Base-by-base conservation (phyloP, 2,329 filamentous ascomycete species). In the Hypoxylon sp. region DNA sequence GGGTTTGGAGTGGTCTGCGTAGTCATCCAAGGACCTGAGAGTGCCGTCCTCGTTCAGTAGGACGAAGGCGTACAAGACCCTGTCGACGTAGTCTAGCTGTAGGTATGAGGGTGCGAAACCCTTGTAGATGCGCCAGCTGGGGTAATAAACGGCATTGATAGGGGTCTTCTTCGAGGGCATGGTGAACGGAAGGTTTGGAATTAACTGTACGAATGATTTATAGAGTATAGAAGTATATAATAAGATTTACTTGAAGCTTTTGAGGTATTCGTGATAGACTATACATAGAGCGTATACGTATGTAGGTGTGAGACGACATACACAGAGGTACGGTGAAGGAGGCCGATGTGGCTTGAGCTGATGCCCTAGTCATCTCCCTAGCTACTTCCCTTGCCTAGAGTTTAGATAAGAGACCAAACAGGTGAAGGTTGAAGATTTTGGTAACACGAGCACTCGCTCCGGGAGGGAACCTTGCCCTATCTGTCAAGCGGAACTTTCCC, bases 41-140 rank as follows among this genome's bases (percentile, higher is more conserved):
- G 72, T 72, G 7, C 74, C 76, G 62, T 78, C 73, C 14, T 70
- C 70, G 49, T 78, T 77, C 26, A 77, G 40, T 72, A 82, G 83
- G 64, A 84, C 84, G 81, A 88, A 88, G 53, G 86, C 84, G 73
- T 88, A 88, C 73, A 85, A 86, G n/a, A 87, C 78, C 70, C 87
- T 85, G 24, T 85, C 85, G 50, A 88, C 80, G 61, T 83, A 83
- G 52, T 83, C 82, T 65, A 85, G 77, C 65, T 83, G 82, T 53
- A 88, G 73, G 2, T 82, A 83, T 0, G 84, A 85, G 0, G 86
- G 86, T 26, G 84, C 80, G 61, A 85, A 81, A 55, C 83, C 79
- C 58, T 80, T 80, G 74, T 87, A 87, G 61, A 87, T 80, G 60
- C 83, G 80, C 84, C 85, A 88, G 74, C 85, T 87, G 4, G 86